A percentile compares a stretch with the other conserved stretches of the same genome.
Conservation (phyloP, 441 rosid genomes). For the Populus hybrid region DNA sequence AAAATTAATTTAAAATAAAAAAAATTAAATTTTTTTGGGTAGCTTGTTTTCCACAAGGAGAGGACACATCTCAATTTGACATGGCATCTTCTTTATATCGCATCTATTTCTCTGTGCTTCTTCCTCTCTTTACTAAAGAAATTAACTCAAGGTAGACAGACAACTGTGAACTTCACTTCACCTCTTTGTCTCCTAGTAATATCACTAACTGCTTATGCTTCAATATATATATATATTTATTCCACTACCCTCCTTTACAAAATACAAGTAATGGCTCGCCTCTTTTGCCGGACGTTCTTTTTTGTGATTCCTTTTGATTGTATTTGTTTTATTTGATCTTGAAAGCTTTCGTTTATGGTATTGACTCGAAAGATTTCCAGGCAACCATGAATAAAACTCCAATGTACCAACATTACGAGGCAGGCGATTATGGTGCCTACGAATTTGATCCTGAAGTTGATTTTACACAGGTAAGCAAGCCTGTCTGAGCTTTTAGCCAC, state of each 20-base stretch:
- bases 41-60: background rate
- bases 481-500: background rate
- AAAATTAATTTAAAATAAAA: no score
- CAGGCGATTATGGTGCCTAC: slow-evolving; percentile 31
- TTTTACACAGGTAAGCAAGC: slow-evolving; percentile 41
- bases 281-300: background rate
- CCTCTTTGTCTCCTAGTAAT: background rate
- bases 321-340: background rate
- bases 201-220: slow-evolving; percentile 1
- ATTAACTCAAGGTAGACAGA: slow-evolving; percentile 10
- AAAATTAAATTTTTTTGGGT: no score
- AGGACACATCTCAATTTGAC: slow-evolving; percentile 16
- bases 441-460: slow-evolving; percentile 47
- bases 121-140: slow-evolving; percentile 10
- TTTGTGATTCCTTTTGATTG: slow-evolving; percentile 1
- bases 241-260: background rate
- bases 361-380: slow-evolving; percentile 16
- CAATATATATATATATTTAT: background rate
- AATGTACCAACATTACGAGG: slow-evolving; percentile 24
- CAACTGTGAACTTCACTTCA: slow-evolving; percentile 16
- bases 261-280: background rate
- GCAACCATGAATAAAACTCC: slow-evolving; percentile 35
- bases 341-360: background rate
- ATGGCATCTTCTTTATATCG: background rate
- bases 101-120: background rate